Evolutionary conservation across 306 rosid genomes (phyloP).

Genomic region (Castanospermum australe): DNA sequence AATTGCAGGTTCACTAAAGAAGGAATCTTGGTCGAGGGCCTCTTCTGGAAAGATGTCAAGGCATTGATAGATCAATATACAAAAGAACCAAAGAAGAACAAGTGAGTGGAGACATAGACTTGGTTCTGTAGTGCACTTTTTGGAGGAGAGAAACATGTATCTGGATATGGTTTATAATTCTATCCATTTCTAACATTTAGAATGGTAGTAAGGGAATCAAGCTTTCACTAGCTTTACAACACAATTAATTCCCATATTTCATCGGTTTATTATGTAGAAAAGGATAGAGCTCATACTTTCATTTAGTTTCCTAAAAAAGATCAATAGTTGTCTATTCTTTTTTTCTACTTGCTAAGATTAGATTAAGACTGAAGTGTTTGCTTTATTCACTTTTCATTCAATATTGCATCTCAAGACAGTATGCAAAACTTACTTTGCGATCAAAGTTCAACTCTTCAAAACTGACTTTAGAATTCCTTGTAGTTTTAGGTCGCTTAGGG

Average conservation of each 20-base stretch:
- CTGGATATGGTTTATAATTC: conserved; percentile 29
- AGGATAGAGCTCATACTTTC: background rate
- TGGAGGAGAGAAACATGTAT: conserved; percentile 21
- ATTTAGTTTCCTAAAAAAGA: conserved; percentile 3
- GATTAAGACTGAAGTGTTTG: background rate
- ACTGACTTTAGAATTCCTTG: too few species aligned
- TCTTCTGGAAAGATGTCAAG: conserved; percentile 65
- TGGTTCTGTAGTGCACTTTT: conserved; percentile 3
- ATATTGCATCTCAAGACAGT: too few species aligned
- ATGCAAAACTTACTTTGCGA: too few species aligned
- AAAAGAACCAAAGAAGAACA: conserved; percentile 58
- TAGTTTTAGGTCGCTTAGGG: too few species aligned
- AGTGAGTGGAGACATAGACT: conserved; percentile 25
- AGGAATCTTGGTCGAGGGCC: conserved; percentile 61
- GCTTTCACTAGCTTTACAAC: conserved; percentile 24
- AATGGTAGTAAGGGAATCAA: conserved; percentile 27
- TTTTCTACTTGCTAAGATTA: too few species aligned
- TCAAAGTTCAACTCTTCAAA: too few species aligned
- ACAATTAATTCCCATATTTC: conserved; percentile 22
- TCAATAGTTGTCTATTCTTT: too few species aligned
- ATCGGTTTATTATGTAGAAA: conserved; percentile 2
- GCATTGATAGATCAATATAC: conserved; percentile 49
- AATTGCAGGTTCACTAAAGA: conserved; percentile 68
- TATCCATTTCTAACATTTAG: conserved; percentile 27
- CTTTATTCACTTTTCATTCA: too few species aligned